phyloP scores from a whole-genome alignment of 805 yeast genomes.

The Myxozyma melibiosi region DNA sequence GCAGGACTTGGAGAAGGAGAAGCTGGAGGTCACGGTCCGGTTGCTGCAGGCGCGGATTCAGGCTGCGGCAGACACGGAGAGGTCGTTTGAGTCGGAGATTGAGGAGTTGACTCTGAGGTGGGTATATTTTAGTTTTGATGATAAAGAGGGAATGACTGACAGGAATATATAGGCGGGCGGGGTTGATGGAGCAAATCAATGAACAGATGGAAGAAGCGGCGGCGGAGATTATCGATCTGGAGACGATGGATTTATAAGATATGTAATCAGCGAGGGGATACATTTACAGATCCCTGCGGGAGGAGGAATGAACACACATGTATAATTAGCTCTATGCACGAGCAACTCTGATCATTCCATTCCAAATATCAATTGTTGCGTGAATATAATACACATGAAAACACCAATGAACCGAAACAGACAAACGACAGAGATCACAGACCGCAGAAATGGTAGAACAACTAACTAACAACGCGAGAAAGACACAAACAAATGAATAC shows the following conservation, averaged over 20 bases:
- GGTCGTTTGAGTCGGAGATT: slow-evolving; percentile 23
- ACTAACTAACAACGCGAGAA: too few species aligned
- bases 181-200: slow-evolving; percentile 21
- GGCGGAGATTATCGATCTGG: too few species aligned
- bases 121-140: not conserved
- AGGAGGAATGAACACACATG: too few species aligned
- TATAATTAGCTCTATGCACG: too few species aligned
- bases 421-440: too few species aligned
- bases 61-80: slow-evolving; percentile 16
- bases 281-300: too few species aligned
- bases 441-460: too few species aligned
- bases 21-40: slow-evolving; percentile 18
- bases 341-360: too few species aligned
- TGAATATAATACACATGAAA: too few species aligned
- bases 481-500: not conserved
- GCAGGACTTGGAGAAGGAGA: slow-evolving; percentile 29
- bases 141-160: not conserved
- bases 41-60: slow-evolving; percentile 9
- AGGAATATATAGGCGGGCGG: slow-evolving; percentile 5
- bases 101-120: slow-evolving; percentile 10
- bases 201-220: slow-evolving; percentile 29
- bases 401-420: too few species aligned
- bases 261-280: too few species aligned
- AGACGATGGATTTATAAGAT: slow-evolving; percentile 16
- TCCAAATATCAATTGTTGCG: too few species aligned